Evolutionary conservation across 2,329 filamentous ascomycete species (phyloP).

Genomic region (Septoria petroselini): DNA sequence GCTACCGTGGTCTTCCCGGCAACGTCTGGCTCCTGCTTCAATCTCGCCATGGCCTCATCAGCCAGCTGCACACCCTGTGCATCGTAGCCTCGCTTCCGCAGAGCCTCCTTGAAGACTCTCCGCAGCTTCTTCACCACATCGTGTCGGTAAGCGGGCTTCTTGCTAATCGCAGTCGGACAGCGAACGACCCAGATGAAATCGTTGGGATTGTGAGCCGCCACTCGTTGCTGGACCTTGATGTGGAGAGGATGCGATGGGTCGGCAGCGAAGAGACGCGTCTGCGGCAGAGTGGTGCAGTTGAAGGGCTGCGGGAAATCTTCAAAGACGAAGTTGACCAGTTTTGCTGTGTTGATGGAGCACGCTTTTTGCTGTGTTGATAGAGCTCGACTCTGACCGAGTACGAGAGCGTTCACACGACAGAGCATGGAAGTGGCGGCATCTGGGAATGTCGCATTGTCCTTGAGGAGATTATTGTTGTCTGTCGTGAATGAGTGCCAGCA

Average conservation of each 20-base stretch:
- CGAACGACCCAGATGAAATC: conserved; percentile 50
- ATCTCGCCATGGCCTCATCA: neutral
- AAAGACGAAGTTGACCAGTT: conserved; percentile 24
- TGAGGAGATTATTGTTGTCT: too few species aligned
- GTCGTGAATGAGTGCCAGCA: too few species aligned
- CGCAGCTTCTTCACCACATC: conserved; percentile 45
- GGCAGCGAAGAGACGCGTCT: conserved; percentile 24
- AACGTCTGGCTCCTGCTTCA: neutral
- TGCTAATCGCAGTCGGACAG: conserved; percentile 31
- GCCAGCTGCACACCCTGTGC: conserved; percentile 30
- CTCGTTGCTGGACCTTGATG: conserved; percentile 35
- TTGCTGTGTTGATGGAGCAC: too few species aligned
- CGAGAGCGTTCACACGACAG: too few species aligned
- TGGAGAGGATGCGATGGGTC: conserved; percentile 34
- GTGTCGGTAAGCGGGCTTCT: conserved; percentile 49
- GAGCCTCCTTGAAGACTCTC: conserved; percentile 45
- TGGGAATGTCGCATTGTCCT: too few species aligned
- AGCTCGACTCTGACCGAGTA: too few species aligned
- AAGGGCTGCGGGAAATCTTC: conserved; percentile 27
- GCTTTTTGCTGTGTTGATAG: too few species aligned
- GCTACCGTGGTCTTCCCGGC: neutral
- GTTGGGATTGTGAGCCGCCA: conserved; percentile 36
- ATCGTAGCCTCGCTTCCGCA: conserved; percentile 49
- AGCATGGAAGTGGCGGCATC: too few species aligned
- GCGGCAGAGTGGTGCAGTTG: conserved; percentile 31